Evolutionary conservation across 2,329 filamentous ascomycete species (phyloP).

Genomic region (Trichocomaceae sp.): DNA sequence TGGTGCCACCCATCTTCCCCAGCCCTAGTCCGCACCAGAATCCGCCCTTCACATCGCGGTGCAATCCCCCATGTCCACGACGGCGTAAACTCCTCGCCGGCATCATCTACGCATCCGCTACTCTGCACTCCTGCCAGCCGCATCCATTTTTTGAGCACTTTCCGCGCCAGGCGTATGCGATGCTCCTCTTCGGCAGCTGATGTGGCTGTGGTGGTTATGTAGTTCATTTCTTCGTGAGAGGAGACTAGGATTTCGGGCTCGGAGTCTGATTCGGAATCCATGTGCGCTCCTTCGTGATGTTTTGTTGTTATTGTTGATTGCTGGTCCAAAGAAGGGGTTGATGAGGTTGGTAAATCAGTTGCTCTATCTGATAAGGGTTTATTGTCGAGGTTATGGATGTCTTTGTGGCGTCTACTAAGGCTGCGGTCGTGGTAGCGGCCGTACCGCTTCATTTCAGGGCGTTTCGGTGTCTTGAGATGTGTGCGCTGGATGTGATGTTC

Average conservation of each 20-base stretch:
- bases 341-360: background rate
- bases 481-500: slow-evolving; percentile 2
- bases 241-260: slow-evolving; percentile 36
- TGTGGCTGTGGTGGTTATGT: slow-evolving; percentile 31
- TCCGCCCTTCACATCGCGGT: slow-evolving; percentile 70
- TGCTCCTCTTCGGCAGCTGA: slow-evolving; percentile 46
- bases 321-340: slow-evolving; percentile 4
- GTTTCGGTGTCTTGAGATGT: background rate
- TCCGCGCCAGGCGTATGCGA: slow-evolving; percentile 59
- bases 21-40: slow-evolving; percentile 31
- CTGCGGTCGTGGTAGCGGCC: slow-evolving; percentile 12
- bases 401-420: slow-evolving; percentile 1
- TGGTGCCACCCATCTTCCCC: background rate
- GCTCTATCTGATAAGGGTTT: background rate
- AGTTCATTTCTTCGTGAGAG: slow-evolving; percentile 27
- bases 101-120: slow-evolving; percentile 48
- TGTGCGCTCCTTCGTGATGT: slow-evolving; percentile 17
- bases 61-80: slow-evolving; percentile 77
- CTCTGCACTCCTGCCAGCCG: slow-evolving; percentile 57
- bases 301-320: background rate
- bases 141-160: slow-evolving; percentile 68
- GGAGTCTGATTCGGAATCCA: slow-evolving; percentile 40
- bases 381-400: background rate
- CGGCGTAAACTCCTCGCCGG: slow-evolving; percentile 54
- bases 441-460: slow-evolving; percentile 10